Percentiles rank a stretch among this genome's conserved stretches.
These are phyloP conservation scores for Plasmodium coatneyi DNA, from an alignment of 169 alveolate genomes.

Conservation along the genomic window DNA sequence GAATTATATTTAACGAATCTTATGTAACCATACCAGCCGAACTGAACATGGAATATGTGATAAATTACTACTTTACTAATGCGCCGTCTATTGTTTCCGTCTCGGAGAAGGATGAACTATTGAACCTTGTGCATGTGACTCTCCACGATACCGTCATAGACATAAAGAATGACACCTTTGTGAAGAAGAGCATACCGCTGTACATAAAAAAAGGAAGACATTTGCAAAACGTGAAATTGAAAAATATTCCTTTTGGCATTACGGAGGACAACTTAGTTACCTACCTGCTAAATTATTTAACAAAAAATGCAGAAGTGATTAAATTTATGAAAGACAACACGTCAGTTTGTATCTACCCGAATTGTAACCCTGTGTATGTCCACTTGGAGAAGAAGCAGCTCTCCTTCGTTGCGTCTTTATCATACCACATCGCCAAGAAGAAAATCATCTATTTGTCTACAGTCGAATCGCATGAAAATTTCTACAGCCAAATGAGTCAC, in stretches of 20 bases:
- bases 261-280: slow-evolving; percentile 58
- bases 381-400: slow-evolving; percentile 32
- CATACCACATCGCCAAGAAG: slow-evolving; percentile 37
- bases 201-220: slow-evolving; percentile 33
- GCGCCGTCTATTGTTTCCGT: slow-evolving; percentile 36
- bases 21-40: slow-evolving; percentile 45
- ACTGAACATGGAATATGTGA: slow-evolving; percentile 49
- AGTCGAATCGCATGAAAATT: slow-evolving; percentile 57
- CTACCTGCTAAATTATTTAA: slow-evolving; percentile 35
- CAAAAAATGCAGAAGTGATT: slow-evolving; percentile 41
- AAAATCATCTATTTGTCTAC: slow-evolving; percentile 51
- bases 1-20: slow-evolving; percentile 16
- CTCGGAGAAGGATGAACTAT: slow-evolving; percentile 6
- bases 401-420: slow-evolving; percentile 37
- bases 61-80: slow-evolving; percentile 29
- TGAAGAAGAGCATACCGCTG: slow-evolving; percentile 36
- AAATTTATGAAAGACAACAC: slow-evolving; percentile 60
- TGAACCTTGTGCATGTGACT: slow-evolving; percentile 26
- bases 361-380: slow-evolving; percentile 48
- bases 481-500: slow-evolving; percentile 26
- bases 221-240: slow-evolving; percentile 34
- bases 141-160: slow-evolving; percentile 54
- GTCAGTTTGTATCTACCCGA: slow-evolving; percentile 58
- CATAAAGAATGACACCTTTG: slow-evolving; percentile 42
- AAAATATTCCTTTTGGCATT: slow-evolving; percentile 26